Evolutionary conservation across 2,329 filamentous ascomycete species (phyloP).

Genomic region (Aspergillus versicolor): DNA sequence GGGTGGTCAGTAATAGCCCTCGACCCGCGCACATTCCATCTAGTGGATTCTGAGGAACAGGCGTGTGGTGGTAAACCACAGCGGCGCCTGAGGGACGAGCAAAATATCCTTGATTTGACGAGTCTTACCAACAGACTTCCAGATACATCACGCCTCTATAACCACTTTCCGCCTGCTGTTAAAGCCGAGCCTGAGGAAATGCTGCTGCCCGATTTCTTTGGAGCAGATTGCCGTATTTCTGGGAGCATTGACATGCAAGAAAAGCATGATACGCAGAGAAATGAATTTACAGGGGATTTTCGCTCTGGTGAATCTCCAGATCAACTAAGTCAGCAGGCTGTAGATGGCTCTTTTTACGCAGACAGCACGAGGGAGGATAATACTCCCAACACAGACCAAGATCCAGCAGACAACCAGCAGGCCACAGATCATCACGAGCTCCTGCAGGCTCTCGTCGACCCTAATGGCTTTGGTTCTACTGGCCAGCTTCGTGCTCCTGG

Average conservation of each 20-base stretch:
- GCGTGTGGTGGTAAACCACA: constrained; percentile 41
- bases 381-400: constrained; percentile 13
- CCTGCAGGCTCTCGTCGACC: constrained; percentile 1
- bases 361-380: constrained; percentile 15
- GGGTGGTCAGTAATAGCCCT: constrained; percentile 50
- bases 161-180: constrained; percentile 24
- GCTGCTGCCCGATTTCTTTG: constrained; percentile 30
- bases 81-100: constrained; percentile 16
- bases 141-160: constrained; percentile 30
- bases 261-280: background rate
- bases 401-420: constrained; percentile 12
- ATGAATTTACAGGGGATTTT: background rate
- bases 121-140: constrained; percentile 25
- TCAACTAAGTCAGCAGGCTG: constrained; percentile 19
- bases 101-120: constrained; percentile 31
- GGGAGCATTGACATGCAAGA: background rate
- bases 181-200: constrained; percentile 22
- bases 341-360: constrained; percentile 20
- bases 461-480: constrained; percentile 3
- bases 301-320: constrained; percentile 16
- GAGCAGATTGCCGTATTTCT: constrained; percentile 23
- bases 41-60: constrained; percentile 32
- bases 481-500: constrained; percentile 4
- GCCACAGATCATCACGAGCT: background rate
- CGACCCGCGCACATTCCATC: constrained; percentile 44